Evolutionary conservation across 371 early-diverging fungal species (phyloP).

Genomic region (Dinochytrium kinnereticum): DNA sequence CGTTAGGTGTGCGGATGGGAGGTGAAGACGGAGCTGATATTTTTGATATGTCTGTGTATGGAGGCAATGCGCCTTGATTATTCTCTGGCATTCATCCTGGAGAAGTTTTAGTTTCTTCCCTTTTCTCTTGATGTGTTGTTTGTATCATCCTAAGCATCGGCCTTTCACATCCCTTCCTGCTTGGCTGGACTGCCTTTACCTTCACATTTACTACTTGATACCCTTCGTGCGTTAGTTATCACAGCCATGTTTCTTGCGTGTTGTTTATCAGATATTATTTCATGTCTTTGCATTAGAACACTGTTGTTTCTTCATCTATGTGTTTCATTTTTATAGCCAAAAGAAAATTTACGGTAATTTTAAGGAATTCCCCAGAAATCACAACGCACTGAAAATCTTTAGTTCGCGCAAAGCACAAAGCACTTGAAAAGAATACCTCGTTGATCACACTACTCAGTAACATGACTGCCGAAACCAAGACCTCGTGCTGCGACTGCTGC

Average conservation of each 20-base stretch:
- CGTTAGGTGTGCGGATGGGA: background rate
- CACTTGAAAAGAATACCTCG: background rate
- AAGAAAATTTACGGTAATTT: background rate
- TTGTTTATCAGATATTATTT: no score
- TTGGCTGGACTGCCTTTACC: no score
- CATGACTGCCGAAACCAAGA: background rate
- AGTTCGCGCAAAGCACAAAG: background rate
- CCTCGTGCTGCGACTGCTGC: slow-evolving; percentile 12
- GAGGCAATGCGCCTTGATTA: background rate
- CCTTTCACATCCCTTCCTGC: background rate
- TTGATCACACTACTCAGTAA: background rate
- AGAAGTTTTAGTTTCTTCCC: no score
- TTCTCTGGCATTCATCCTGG: background rate
- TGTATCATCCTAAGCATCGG: background rate
- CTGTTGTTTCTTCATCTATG: background rate
- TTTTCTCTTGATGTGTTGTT: background rate
- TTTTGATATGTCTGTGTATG: background rate
- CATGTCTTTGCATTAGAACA: no score
- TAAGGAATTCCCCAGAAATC: background rate
- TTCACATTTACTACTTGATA: no score
- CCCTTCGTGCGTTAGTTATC: background rate
- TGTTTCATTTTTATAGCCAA: background rate
- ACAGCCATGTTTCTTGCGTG: no score
- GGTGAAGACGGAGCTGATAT: background rate
- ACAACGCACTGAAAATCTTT: background rate